A percentile compares a stretch with the other conserved stretches of the same genome.
These are phyloP conservation scores for Russula virescens DNA, from an alignment of 768 basidiomycete species.

Conservation along the genomic window DNA sequence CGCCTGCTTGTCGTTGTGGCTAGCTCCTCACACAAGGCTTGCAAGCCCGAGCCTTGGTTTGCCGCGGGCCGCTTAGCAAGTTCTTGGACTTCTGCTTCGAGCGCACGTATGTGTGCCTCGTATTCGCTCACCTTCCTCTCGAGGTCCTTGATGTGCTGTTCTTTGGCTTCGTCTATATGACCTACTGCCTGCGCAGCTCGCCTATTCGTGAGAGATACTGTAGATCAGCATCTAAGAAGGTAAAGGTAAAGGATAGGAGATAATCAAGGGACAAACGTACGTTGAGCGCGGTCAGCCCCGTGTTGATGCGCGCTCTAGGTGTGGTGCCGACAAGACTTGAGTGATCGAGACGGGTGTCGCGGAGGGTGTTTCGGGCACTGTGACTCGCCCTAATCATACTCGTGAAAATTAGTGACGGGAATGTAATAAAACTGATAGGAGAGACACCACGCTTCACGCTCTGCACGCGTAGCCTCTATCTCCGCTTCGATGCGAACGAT, in stretches of 20 bases:
- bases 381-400: conserved; percentile 12
- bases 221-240: not conserved
- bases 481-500: conserved; percentile 58
- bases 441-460: conserved; percentile 54
- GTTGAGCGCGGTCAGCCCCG: conserved; percentile 49
- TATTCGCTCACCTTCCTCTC: conserved; percentile 52
- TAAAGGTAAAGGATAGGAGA: not conserved
- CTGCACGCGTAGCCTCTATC: conserved; percentile 51
- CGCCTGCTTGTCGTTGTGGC: conserved; percentile 32
- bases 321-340: conserved; percentile 52
- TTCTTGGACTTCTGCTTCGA: conserved; percentile 46
- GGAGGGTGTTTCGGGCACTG: conserved; percentile 35
- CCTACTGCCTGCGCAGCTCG: conserved; percentile 47
- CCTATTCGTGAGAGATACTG: conserved; percentile 33
- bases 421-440: not conserved
- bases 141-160: conserved; percentile 32
- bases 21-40: conserved; percentile 39
- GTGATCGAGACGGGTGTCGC: conserved; percentile 50
- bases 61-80: conserved; percentile 35
- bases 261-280: too few species aligned
- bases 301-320: conserved; percentile 55
- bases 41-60: conserved; percentile 27
- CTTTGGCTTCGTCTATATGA: conserved; percentile 41
- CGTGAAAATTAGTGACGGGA: too few species aligned
- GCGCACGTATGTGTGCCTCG: conserved; percentile 41